Base-by-base conservation (phyloP, 371 early-diverging fungal species). In the Coemansia linderi region DNA sequence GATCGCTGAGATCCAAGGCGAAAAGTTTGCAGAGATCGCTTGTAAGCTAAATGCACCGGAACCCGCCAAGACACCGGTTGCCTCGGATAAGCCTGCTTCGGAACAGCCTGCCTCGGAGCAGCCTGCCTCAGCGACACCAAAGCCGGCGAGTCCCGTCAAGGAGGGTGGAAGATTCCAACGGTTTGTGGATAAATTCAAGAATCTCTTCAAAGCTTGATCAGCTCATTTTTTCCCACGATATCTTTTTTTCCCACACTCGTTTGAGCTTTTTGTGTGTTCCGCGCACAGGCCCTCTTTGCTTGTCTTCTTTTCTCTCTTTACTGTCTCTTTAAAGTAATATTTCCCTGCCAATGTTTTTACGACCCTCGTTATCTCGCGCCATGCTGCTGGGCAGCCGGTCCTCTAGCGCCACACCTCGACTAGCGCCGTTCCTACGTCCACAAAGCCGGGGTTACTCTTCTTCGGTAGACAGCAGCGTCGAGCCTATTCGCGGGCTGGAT, bases 1-100 rank as follows among this genome's bases (percentile, higher is more conserved):
- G 41, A 84, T 91, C 62, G 94, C 92, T 5, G 63, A 72, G 38
- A 72, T 80, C 52, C 91, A 90, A 73, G 91, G 90, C 60, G 84
- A 85, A 64, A 74, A 83, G 69, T 90, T 90, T 82, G 90, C 87
- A 59, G 82, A 84, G 60, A 63, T 85, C 33, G 82, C 87, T 1
- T 29, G 31, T 7, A 59, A 89, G 88, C 52, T 75, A 4, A 31
- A 7, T 8, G 61, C 43, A 36, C 33, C 33, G 36, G 61, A 27
- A 8, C 24, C 13, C 24, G 15, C 60, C 19, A 13, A 6, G 6
- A 39, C 46, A 3, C 40, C 36, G 19, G 15, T 37, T 43, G 59
- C 38, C 61, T 19, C 44, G 27, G 43, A 40, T 15, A 62, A 56
- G 19, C 41, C 63, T n/a, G 69, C n/a, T n/a, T n/a, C n/a, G n/a